These are phyloP conservation scores for Aspergillus candidus DNA, from an alignment of 2,329 filamentous ascomycete species.

Conservation along the genomic window DNA sequence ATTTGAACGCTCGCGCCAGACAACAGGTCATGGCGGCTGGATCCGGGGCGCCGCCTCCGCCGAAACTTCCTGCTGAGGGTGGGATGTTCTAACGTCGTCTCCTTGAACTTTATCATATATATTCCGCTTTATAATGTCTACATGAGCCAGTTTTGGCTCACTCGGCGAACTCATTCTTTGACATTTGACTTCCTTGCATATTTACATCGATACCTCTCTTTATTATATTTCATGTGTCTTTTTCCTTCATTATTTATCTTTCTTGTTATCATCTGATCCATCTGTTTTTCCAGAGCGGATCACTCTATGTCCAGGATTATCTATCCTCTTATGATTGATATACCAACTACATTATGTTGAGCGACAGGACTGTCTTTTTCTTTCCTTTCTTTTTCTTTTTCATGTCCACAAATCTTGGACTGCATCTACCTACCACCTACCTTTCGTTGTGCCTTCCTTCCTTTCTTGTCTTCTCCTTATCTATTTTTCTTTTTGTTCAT, in stretches of 20 bases:
- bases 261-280: conserved; percentile 2
- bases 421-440: background rate
- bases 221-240: conserved; percentile 7
- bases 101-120: conserved; percentile 1
- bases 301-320: conserved; percentile 7
- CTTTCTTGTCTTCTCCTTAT: conserved; percentile 4
- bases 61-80: conserved; percentile 27
- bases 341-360: conserved; percentile 17
- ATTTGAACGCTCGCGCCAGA: conserved; percentile 41
- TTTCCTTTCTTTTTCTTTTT: conserved; percentile 1
- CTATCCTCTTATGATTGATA: conserved; percentile 12
- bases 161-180: background rate
- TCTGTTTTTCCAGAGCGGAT: background rate
- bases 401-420: background rate
- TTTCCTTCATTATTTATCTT: background rate
- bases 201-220: conserved; percentile 3
- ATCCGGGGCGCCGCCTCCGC: conserved; percentile 25
- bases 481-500: background rate
- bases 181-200: conserved; percentile 1
- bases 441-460: conserved; percentile 2
- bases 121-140: background rate
- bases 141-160: background rate
- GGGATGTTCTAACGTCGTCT: conserved; percentile 41
- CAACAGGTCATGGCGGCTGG: conserved; percentile 31
- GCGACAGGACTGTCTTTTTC: conserved; percentile 10